Base-by-base conservation (phyloP, 805 yeast genomes). In the Metschnikowia proteae region DNA sequence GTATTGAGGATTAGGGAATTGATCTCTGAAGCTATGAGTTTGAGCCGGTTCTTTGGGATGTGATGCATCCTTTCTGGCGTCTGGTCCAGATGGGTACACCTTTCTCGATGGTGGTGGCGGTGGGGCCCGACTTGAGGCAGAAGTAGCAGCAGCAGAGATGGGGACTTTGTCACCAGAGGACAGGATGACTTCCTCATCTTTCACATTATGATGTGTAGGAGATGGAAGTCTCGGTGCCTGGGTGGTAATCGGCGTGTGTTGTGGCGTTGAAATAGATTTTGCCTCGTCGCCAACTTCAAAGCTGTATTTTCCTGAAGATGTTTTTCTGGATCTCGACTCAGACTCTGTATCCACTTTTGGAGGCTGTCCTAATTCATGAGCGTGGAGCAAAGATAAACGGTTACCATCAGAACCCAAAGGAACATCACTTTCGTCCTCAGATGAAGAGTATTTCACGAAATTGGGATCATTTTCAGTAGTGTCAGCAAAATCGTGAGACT, bases 101-200 rank as follows among this genome's bases (percentile, higher is more conserved):
- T 78, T 80, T 61, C 84, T 74, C 1, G 83, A 69, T 34, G 83
- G 84, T 17, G 84, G 85, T 33, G 82, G 79, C 3, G 77, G 75
- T 5, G 84, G 84, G 3, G 80, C 29, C 29, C 22, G 35, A 27
- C 8, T 39, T 23, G 34, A 31, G n/a, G 30, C 23, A 22, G 33
- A 5, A 30, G 10, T n/a, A n/a, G 36, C 33, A 4, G 22, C 35
- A 25, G 43, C 26, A n/a, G 10, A 11, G 17, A 9, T 28, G 23
- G 43, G 43, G 13, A 9, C 28, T 4, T 28, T 13, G 8, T 29
- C 23, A 28, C 37, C 29, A 17, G 13, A 7, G 6, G 8, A 4
- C 27, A 10, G 26, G 23, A 10, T 5, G 13, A 5, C 25, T 9
- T 27, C 32, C 9, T 38, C 31, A 10, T 27, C 28, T 5, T 27